Evolutionary conservation across 805 yeast species (phyloP), one percentile per base, ranked within the genome.

Genomic region (Suhomyces kilbournensis): DNA sequence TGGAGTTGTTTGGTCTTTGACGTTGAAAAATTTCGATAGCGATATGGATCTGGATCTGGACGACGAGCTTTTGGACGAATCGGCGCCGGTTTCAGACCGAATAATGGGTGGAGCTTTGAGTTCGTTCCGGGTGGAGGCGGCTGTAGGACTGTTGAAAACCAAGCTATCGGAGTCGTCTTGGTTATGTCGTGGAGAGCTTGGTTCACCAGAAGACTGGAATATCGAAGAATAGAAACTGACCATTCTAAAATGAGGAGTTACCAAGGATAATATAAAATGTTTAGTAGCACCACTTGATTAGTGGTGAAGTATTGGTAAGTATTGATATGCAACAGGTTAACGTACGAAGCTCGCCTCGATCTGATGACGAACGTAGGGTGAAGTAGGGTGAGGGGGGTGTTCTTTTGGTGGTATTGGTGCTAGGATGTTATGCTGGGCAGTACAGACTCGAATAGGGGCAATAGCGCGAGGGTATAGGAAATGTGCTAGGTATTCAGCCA

Each of bases 21-120:
- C 63, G 51, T 66, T 66, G 23, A 68, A 57, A 34, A 69, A 63
- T 40, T 63, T 57, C 14, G 69, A 52, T 35, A 69, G 47, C 35
- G 71, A 65, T 3, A 67, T 65, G 30, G 72, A 65, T 28, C 71
- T 52, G 44, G 53, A 50, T 28, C 61, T 47, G 44, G 51, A 30
- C 42, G 44, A 46, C 25, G 53, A 25, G 25, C 51, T 39, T 26
- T n/a, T 35, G 42, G 52, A 32, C 26, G 49, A 28, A n/a, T 49
- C 51, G 14, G 44, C 58, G 7, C 39, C 22, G 12, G 35, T 12
- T 32, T 54, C 57, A 7, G 57, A 52, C 10, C 46, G 39, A 46
- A 54, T 49, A 9, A 43, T 26, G 6, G 58, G 58, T 9, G 58
- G 60, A 3, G 59, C 53, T 25, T 44, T 44, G 39, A 49, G 44